These are phyloP conservation scores for Coniochaeta sp. DNA, from an alignment of 2,329 filamentous ascomycete species.

Conservation along the genomic window DNA sequence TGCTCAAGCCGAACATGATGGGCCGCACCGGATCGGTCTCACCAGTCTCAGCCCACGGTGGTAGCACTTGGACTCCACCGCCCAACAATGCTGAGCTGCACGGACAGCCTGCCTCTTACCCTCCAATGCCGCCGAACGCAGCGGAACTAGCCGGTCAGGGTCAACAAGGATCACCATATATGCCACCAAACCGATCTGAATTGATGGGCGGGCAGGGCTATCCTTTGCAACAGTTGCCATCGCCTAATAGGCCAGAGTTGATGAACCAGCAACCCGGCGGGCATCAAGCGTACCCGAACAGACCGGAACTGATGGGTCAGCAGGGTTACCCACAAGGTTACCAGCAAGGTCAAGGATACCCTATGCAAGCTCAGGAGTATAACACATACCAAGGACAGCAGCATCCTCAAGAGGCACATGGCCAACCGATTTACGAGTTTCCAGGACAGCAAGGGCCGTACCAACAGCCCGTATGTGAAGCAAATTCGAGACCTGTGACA, in stretches of 20 bases:
- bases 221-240: not conserved
- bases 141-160: conserved; percentile 8
- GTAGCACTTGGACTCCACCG: conserved; percentile 11
- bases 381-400: not conserved
- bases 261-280: not conserved
- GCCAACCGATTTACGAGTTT: not conserved
- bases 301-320: conserved; percentile 1
- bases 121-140: conserved; percentile 1
- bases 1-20: conserved; percentile 12
- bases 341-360: not conserved
- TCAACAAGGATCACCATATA: conserved; percentile 1
- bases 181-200: not conserved
- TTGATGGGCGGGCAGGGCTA: not conserved
- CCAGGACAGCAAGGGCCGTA: not conserved
- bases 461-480: not conserved
- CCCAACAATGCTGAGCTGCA: conserved; percentile 9
- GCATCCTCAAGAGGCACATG: not conserved
- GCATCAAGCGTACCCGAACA: not conserved
- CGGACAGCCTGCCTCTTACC: conserved; percentile 1
- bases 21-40: conserved; percentile 16
- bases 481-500: not conserved
- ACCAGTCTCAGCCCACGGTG: conserved; percentile 17
- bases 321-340: not conserved
- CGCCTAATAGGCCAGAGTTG: not conserved
- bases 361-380: not conserved